Conservation (phyloP, 2,329 filamentous ascomycete genomes). For the Colletotrichum abscissum region DNA sequence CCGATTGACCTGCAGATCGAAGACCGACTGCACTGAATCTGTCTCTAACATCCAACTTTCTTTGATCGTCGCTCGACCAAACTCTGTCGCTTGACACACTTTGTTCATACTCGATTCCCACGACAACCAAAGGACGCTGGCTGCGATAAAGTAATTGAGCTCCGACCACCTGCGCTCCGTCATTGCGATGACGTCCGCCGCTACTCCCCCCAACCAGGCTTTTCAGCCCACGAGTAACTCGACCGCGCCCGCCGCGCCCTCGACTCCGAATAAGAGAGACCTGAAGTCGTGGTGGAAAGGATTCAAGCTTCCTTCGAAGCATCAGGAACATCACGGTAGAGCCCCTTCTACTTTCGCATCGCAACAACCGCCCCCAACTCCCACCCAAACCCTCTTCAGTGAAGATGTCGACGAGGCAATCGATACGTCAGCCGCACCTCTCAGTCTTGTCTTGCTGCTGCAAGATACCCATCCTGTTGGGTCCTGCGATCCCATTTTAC, state of each 20-base stretch:
- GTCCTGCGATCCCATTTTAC: neutral
- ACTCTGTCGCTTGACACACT: conserved; percentile 14
- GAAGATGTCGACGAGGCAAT: conserved; percentile 31
- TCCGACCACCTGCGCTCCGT: conserved; percentile 38
- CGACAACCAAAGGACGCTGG: conserved; percentile 18
- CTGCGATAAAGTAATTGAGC: conserved; percentile 30
- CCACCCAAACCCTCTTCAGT: conserved; percentile 33
- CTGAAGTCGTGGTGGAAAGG: conserved; percentile 97
- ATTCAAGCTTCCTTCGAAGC: conserved; percentile 79
- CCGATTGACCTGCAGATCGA: conserved; percentile 13
- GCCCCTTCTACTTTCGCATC: conserved; percentile 47
- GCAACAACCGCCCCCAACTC: neutral
- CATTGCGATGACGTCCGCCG: conserved; percentile 46
- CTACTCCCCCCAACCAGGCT: conserved; percentile 36
- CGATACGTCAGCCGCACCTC: conserved; percentile 22
- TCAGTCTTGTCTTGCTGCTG: conserved; percentile 20
- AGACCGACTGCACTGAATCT: conserved; percentile 17
- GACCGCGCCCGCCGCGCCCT: conserved; percentile 49
- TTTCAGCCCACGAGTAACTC: conserved; percentile 32
- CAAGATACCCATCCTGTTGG: conserved; percentile 31
- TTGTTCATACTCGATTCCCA: neutral
- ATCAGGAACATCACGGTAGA: conserved; percentile 67
- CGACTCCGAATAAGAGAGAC: conserved; percentile 86
- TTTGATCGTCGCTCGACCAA: neutral
- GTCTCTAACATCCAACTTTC: neutral